phyloP scores from a whole-genome alignment of 2,329 filamentous ascomycete species.

The Stemphylium lycopersici region DNA sequence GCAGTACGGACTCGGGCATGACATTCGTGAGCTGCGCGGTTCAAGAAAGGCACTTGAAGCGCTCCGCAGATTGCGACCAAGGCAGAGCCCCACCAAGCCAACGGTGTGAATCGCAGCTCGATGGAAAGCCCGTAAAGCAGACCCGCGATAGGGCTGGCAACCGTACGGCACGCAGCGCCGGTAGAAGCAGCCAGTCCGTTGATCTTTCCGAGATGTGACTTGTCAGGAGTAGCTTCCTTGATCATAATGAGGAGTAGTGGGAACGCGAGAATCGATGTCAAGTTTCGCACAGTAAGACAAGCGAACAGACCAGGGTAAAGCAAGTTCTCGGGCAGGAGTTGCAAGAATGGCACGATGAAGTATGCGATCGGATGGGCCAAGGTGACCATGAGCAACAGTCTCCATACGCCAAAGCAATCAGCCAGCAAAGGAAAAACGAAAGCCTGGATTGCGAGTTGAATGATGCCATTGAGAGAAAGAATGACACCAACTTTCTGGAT shows the following conservation, averaged over 20 bases:
- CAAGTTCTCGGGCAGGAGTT: slow-evolving; percentile 60
- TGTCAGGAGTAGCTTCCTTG: slow-evolving; percentile 71
- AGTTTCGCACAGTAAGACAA: slow-evolving; percentile 69
- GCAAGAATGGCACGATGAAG: slow-evolving; percentile 71
- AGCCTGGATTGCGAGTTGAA: slow-evolving; percentile 75
- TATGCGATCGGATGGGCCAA: slow-evolving; percentile 71
- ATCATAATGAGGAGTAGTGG: slow-evolving; percentile 73
- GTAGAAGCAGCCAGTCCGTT: slow-evolving; percentile 75
- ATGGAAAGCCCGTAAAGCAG: slow-evolving; percentile 69
- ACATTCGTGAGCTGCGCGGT: slow-evolving; percentile 52
- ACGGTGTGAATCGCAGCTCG: slow-evolving; percentile 62
- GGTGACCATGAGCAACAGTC: slow-evolving; percentile 68
- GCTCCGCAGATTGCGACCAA: slow-evolving; percentile 62
- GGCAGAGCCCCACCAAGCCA: slow-evolving; percentile 67
- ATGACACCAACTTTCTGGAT: slow-evolving; percentile 72
- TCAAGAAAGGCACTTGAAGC: slow-evolving; percentile 63
- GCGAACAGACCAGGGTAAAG: slow-evolving; percentile 68
- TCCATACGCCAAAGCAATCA: slow-evolving; percentile 69
- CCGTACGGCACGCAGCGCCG: slow-evolving; percentile 72
- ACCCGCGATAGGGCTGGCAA: slow-evolving; percentile 72
- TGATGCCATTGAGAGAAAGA: slow-evolving; percentile 71
- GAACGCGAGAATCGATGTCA: slow-evolving; percentile 71
- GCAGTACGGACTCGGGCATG: slow-evolving; percentile 36
- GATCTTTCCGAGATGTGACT: slow-evolving; percentile 69
- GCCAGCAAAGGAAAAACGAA: slow-evolving; percentile 71